Base-by-base conservation (phyloP, 306 rosid species). In the Sesbania bispinosa region DNA sequence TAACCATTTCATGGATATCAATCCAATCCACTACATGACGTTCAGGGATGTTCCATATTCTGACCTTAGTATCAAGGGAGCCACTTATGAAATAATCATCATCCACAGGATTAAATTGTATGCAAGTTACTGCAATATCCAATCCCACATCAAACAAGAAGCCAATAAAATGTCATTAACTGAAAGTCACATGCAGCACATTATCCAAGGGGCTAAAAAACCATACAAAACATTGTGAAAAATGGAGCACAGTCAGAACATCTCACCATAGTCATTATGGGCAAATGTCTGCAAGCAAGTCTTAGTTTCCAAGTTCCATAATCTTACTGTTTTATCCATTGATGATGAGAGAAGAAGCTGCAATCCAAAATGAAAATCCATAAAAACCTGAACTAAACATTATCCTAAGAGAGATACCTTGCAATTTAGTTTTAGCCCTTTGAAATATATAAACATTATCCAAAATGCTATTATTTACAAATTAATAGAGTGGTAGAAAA, bases 181-280 rank as follows among this genome's bases (percentile, higher is more conserved):
- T 69, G 6, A 6, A 52, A 75, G 16, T 21, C 47, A 63, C 39
- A 51, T 41, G 72, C 26, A 51, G 8, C 13, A 51, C 14, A 10
- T 6, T 10, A 48, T 11, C 63, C 5, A 18, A 46, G 20, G 10
- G 52, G n/a, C 2, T 20, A 15, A 43, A n/a, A 10, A 67, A 45
- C 26, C 55, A 51, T 26, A 23, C 5, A n/a, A n/a, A n/a, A n/a
- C n/a, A n/a, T n/a, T n/a, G n/a, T n/a, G n/a, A n/a, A n/a, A n/a
- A n/a, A n/a, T n/a, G n/a, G n/a, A n/a, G n/a, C n/a, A n/a, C n/a
- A n/a, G n/a, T n/a, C n/a, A n/a, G n/a, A n/a, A n/a, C n/a, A n/a
- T n/a, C n/a, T n/a, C n/a, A 92, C 97, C 97, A 74, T 89, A 92
- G 69, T 92, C 92, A 29, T 83, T 92, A 79, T 92, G 97, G 1